A percentile compares a stretch with the other conserved stretches of the same genome.
Conservation (phyloP, 352 stramenopile genomes). For the Phytophthora capsici region DNA sequence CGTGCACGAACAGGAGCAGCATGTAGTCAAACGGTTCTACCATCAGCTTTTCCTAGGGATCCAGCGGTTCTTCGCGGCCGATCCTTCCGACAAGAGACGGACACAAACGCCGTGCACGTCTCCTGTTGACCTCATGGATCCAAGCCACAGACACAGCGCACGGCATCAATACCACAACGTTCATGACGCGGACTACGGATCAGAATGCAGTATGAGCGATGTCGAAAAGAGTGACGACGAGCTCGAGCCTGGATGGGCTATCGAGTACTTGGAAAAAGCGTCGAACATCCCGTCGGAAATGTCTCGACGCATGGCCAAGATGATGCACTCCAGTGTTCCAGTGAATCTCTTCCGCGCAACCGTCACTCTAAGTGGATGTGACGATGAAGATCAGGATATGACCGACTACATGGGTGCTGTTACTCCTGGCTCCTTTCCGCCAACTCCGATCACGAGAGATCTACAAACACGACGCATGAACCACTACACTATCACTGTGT, state of each 20-base stretch:
- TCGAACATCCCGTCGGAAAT: constrained; percentile 65
- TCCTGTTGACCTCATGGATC: constrained; percentile 46
- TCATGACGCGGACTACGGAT: constrained; percentile 14
- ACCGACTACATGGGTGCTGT: constrained; percentile 55
- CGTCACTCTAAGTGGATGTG: constrained; percentile 47
- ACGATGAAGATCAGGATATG: constrained; percentile 31
- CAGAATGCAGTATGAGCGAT: constrained; percentile 14
- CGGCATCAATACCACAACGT: constrained; percentile 13
- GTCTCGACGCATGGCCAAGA: constrained; percentile 69
- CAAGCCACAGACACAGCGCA: constrained; percentile 34
- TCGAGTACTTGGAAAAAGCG: constrained; percentile 85
- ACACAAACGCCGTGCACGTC: constrained; percentile 80
- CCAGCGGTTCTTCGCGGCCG: constrained; percentile 50
- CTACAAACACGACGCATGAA: constrained; percentile 75
- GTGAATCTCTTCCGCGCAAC: constrained; percentile 80
- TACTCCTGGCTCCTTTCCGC: constrained; percentile 81
- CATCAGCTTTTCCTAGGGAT: constrained; percentile 56
- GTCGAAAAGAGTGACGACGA: constrained; percentile 22
- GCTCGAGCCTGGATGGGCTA: constrained; percentile 74
- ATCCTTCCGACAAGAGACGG: constrained; percentile 27
- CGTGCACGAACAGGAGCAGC: constrained; percentile 30
- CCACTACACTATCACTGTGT: constrained; percentile 76
- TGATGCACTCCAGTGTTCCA: constrained; percentile 84
- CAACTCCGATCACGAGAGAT: constrained; percentile 79
- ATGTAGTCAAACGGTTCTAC: constrained; percentile 59